phyloP scores from a whole-genome alignment of 202 grass and related monocot species.

The Schoenoplectus tabernaemontani region DNA sequence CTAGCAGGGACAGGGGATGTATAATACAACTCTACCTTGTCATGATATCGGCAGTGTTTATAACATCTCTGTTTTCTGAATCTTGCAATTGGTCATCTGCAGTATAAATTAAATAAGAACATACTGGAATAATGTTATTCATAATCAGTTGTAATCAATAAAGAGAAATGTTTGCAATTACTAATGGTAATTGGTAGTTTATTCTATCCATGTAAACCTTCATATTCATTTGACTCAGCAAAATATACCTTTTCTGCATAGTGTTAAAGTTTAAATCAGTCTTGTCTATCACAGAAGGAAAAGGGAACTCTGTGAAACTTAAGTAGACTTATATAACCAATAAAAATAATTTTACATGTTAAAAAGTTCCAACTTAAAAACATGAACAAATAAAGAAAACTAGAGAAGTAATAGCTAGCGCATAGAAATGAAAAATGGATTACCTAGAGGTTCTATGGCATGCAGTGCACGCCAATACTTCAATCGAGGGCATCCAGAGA shows the following conservation, averaged over 20 bases:
- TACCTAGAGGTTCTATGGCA: slow-evolving; percentile 19
- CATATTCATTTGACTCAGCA: not conserved
- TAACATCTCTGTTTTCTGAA: not conserved
- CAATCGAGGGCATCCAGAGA: slow-evolving; percentile 28
- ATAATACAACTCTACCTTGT: not conserved
- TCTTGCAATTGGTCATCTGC: not conserved
- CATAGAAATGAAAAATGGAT: not conserved
- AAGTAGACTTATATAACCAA: not conserved
- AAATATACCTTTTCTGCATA: not conserved
- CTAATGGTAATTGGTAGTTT: not conserved
- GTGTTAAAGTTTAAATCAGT: not conserved
- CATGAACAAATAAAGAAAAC: not conserved
- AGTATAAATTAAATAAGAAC: not conserved
- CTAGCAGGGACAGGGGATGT: not conserved
- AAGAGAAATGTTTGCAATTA: not conserved
- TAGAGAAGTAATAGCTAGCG: not conserved
- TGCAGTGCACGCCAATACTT: slow-evolving; percentile 34
- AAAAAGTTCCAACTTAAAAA: not conserved
- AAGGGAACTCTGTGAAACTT: not conserved
- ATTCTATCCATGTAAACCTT: not conserved
- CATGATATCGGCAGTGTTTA: not conserved
- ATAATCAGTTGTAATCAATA: not conserved
- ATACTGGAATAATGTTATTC: not conserved
- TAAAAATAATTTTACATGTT: not conserved
- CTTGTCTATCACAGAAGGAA: not conserved